phyloP scores from a whole-genome alignment of 106 monocot species.

The Cymbidium sinense region DNA sequence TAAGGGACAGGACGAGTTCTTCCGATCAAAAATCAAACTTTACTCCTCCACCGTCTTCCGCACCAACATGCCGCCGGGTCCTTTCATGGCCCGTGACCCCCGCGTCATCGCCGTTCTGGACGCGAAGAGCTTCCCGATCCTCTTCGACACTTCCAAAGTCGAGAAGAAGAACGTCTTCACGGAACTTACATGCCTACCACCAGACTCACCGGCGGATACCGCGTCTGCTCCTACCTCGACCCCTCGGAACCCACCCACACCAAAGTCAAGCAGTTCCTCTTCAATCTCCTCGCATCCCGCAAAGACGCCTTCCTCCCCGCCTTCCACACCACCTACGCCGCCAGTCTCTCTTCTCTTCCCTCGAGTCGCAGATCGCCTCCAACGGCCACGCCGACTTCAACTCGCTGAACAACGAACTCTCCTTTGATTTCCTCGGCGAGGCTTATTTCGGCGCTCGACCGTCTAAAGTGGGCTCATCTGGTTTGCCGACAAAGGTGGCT shows the following conservation, averaged over 20 bases:
- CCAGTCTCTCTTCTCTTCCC: conserved; percentile 21
- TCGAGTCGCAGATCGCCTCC: conserved; percentile 24
- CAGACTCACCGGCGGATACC: conserved; percentile 39
- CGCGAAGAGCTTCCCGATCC: conserved; percentile 40
- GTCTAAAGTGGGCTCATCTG: neutral
- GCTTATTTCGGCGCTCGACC: conserved; percentile 24
- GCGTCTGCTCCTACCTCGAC: conserved; percentile 48
- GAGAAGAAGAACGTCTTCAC: conserved; percentile 48
- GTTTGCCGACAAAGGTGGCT: conserved; percentile 8
- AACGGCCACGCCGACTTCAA: conserved; percentile 32
- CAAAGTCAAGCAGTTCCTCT: conserved; percentile 26
- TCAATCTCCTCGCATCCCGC: conserved; percentile 26
- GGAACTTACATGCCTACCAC: conserved; percentile 48
- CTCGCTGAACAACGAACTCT: conserved; percentile 21
- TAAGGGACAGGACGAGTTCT: conserved; percentile 36
- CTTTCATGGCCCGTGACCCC: conserved; percentile 27
- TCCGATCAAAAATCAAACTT: conserved; percentile 20
- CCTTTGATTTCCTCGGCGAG: conserved; percentile 39
- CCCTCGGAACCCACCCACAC: conserved; percentile 42
- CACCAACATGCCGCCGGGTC: conserved; percentile 47
- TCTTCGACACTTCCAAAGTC: conserved; percentile 52
- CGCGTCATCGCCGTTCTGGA: conserved; percentile 46
- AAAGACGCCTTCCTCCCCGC: conserved; percentile 26
- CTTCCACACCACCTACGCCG: conserved; percentile 26
- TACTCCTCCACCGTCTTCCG: conserved; percentile 50